Conservation (phyloP, 257 asterid species). For the Rehmannia glutinosa region DNA sequence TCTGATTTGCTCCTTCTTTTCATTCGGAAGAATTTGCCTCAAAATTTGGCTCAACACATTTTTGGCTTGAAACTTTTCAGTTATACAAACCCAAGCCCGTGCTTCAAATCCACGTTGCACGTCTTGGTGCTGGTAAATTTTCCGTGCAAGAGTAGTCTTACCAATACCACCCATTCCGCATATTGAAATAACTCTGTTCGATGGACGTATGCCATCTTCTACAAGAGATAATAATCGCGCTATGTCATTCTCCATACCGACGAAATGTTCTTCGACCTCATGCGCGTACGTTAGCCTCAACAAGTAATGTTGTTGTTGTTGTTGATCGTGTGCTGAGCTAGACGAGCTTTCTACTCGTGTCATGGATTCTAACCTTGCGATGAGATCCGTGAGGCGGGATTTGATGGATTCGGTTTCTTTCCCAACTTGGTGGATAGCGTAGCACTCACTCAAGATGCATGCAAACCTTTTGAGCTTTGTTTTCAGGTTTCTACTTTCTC, state of each 20-base stretch:
- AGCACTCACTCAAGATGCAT: background rate
- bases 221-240: background rate
- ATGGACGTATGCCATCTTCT: background rate
- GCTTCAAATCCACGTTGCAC: background rate
- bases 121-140: conserved; percentile 12
- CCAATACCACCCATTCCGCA: conserved; percentile 31
- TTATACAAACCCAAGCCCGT: conserved; percentile 25
- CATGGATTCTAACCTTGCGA: background rate
- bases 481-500: too few species aligned
- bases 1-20: background rate
- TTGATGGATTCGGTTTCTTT: background rate
- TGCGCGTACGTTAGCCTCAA: background rate
- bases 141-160: conserved; percentile 28
- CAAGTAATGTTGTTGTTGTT: too few species aligned
- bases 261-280: background rate
- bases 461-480: background rate
- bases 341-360: background rate
- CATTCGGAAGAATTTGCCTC: conserved; percentile 17
- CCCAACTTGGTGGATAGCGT: background rate
- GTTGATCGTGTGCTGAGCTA: background rate
- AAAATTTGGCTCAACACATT: conserved; percentile 10
- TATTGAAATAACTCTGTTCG: conserved; percentile 10
- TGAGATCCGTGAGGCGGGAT: background rate
- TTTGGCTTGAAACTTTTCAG: conserved; percentile 10
- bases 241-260: conserved; percentile 18